Evolutionary conservation across 257 asterid genomes (phyloP), one percentile per base, ranked within the genome.

Genomic region (Jaltomata sinuosa): DNA sequence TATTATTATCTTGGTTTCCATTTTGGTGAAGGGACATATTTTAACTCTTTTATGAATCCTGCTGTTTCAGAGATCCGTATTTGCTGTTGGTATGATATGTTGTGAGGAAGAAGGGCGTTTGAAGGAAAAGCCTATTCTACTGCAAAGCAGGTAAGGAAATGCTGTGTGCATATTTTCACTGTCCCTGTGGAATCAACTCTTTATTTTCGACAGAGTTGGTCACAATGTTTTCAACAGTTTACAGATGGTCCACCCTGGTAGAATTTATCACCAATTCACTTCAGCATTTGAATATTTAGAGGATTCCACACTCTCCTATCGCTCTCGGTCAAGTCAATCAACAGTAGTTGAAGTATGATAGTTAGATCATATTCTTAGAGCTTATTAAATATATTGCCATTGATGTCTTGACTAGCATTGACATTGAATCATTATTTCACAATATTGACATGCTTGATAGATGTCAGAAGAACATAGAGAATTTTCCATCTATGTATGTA

Each of bases 51-150:
- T 64, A 78, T 52, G 62, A 71, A 62, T 36, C 40, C 32, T 84
- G 11, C 79, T 84, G 72, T 89, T 88, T 79, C 97, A 97, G 98
- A 90, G 86, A 92, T 91, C 93, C 59, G 85, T 97, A 81, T 93
- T 97, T 91, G 90, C 98, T 83, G 97, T 97, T 87, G 99, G 99
- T 91, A 91, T 97, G 98, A 90, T 97, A 86, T 95, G 99, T 84
- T 95, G 97, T 25, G 97, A 95, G 92, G 99, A 94, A 90, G 98
- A 96, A 91, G 99, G 98, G 79, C 98, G 97, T 74, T 90, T 97
- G 88, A 97, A 90, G 93, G 99, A 97, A 85, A 96, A 93, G 85
- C 98, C 97, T 45, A 89, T 95, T 84, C 87, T 97, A 89, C 90
- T 95, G 87, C 98, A 97, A 89, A 94, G 96, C 96, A 94, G 99